Evolutionary conservation across 2,329 filamentous ascomycete genomes (phyloP).

Genomic region (Xylaria sp.): DNA sequence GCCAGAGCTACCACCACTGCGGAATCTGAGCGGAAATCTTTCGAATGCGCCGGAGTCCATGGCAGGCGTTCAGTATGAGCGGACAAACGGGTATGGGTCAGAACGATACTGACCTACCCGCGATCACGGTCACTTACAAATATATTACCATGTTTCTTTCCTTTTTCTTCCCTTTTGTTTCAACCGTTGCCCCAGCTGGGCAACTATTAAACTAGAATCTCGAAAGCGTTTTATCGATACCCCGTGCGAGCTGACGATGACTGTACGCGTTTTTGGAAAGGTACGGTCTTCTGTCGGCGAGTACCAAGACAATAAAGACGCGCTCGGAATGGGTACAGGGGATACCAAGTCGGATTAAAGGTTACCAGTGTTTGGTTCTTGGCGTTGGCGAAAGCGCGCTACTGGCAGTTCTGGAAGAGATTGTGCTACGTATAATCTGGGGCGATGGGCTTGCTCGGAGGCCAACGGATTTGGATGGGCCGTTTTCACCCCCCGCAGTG

Average conservation of each 20-base stretch:
- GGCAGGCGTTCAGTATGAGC: slow-evolving; percentile 68
- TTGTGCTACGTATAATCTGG: slow-evolving; percentile 3
- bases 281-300: slow-evolving; percentile 8
- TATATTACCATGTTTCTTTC: slow-evolving; percentile 6
- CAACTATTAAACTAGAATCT: slow-evolving; percentile 22
- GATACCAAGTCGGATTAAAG: slow-evolving; percentile 18
- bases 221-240: slow-evolving; percentile 22
- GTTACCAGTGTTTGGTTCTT: slow-evolving; percentile 19
- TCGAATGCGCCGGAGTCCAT: slow-evolving; percentile 59
- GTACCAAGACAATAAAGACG: slow-evolving; percentile 19
- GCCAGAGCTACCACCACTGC: slow-evolving; percentile 60
- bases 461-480: not conserved
- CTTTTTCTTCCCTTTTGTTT: slow-evolving; percentile 1
- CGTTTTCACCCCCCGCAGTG: not conserved
- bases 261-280: slow-evolving; percentile 5
- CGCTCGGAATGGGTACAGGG: slow-evolving; percentile 16
- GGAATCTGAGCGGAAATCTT: slow-evolving; percentile 51
- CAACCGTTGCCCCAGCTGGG: slow-evolving; percentile 14
- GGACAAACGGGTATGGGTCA: slow-evolving; percentile 50
- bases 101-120: slow-evolving; percentile 35
- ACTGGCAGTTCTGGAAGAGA: slow-evolving; percentile 4
- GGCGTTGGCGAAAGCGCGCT: slow-evolving; percentile 19
- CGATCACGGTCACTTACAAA: slow-evolving; percentile 16
- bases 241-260: slow-evolving; percentile 18
- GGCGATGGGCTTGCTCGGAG: slow-evolving; percentile 2